Percentiles rank a stretch among this genome's conserved stretches.
These are phyloP conservation scores for Phytophthora litchii DNA, from an alignment of 352 stramenopile genomes.

Conservation along the genomic window DNA sequence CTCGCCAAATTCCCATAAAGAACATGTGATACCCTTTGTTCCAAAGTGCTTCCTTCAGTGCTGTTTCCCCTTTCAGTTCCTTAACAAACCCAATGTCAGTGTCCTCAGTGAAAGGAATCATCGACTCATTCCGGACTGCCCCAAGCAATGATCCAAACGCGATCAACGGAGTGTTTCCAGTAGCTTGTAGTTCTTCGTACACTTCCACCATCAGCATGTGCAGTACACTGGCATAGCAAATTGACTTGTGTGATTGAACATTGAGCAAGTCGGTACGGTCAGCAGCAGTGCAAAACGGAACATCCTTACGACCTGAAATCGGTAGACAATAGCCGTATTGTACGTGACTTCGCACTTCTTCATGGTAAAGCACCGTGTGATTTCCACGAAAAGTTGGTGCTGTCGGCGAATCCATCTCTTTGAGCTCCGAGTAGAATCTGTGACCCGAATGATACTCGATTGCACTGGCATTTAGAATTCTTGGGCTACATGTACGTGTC, in stretches of 20 bases:
- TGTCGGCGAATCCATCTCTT: not conserved
- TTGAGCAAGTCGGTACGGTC: conserved; percentile 54
- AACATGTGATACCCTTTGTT: conserved; percentile 64
- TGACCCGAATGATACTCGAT: conserved; percentile 18
- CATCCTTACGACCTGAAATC: conserved; percentile 49
- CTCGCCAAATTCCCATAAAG: conserved; percentile 39
- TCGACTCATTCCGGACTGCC: conserved; percentile 48
- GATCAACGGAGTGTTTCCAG: conserved; percentile 36
- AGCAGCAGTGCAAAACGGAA: conserved; percentile 41
- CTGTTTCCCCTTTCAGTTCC: conserved; percentile 10
- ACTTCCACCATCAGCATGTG: conserved; percentile 63
- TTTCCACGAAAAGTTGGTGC: conserved; percentile 31
- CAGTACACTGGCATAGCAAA: conserved; percentile 59
- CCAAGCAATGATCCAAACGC: conserved; percentile 54
- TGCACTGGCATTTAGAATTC: conserved; percentile 1
- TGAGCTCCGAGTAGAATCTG: conserved; percentile 16
- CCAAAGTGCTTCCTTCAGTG: conserved; percentile 27
- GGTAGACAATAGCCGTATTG: conserved; percentile 45
- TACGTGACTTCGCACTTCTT: not conserved
- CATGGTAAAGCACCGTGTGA: conserved; percentile 19
- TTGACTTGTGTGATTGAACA: conserved; percentile 18
- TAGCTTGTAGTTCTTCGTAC: conserved; percentile 42
- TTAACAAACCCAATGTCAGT: conserved; percentile 48
- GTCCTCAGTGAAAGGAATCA: conserved; percentile 66
- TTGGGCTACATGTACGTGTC: conserved; percentile 2